Conservation (phyloP, 805 yeast species). For the Spathaspora sp. region DNA sequence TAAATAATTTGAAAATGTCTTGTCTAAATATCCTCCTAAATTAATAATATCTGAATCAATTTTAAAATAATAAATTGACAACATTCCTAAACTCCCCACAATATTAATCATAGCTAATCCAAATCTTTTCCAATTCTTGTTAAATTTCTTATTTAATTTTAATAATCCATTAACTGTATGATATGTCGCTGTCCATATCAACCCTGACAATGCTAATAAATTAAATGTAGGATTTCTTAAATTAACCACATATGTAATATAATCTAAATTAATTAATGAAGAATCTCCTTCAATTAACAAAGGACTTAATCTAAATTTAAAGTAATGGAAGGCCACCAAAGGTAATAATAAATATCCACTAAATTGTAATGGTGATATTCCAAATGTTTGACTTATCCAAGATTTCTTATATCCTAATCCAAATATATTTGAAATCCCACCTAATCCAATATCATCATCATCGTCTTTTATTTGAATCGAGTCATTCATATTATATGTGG, state of each 20-base stretch:
- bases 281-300: constrained; percentile 61
- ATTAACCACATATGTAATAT: constrained; percentile 37
- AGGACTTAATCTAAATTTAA: constrained; percentile 49
- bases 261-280: constrained; percentile 50
- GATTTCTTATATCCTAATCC: constrained; percentile 55
- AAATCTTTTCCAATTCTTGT: constrained; percentile 35
- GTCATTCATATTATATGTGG: constrained; percentile 6
- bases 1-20: constrained; percentile 25
- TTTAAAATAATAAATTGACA: constrained; percentile 28
- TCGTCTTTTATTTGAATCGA: constrained; percentile 20
- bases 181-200: constrained; percentile 42
- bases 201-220: constrained; percentile 6
- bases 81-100: constrained; percentile 30
- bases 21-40: constrained; percentile 23
- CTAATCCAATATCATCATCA: constrained; percentile 54
- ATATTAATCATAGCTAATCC: constrained; percentile 42
- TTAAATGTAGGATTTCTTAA: constrained; percentile 5
- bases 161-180: constrained; percentile 55
- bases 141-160: constrained; percentile 40
- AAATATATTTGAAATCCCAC: constrained; percentile 53
- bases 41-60: constrained; percentile 11
- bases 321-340: constrained; percentile 43
- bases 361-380: constrained; percentile 52
- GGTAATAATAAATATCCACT: constrained; percentile 56
- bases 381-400: constrained; percentile 34